A percentile compares a stretch with the other conserved stretches of the same genome.
Evolutionary conservation across 2,329 filamentous ascomycete genomes (phyloP).

Genomic region (Coniochaeta pulveracea): DNA sequence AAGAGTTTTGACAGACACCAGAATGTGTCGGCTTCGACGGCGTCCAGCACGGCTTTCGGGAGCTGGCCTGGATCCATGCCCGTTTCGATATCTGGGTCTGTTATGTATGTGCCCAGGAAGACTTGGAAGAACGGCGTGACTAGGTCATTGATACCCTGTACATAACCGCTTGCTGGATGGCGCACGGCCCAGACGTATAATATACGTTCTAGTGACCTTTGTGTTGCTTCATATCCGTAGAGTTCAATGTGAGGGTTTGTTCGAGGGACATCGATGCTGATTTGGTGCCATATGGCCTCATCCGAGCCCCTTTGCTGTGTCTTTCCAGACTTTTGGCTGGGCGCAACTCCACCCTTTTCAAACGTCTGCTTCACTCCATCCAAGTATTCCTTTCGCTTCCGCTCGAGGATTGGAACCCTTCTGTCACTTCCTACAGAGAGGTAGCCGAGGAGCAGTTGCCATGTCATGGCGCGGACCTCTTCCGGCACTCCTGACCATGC

Average conservation of each 20-base stretch:
- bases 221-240: constrained; percentile 92
- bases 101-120: constrained; percentile 88
- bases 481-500: constrained; percentile 93
- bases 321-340: constrained; percentile 11
- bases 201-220: constrained; percentile 86
- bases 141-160: constrained; percentile 96
- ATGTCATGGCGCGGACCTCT: constrained; percentile 97
- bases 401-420: constrained; percentile 76
- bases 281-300: constrained; percentile 98
- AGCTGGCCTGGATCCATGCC: constrained; percentile 97
- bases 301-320: constrained; percentile 63
- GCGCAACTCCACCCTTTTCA: constrained; percentile 49
- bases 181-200: constrained; percentile 96
- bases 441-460: constrained; percentile 91
- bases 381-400: constrained; percentile 92
- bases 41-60: constrained; percentile 81
- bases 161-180: constrained; percentile 93
- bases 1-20: constrained; percentile 97
- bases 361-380: constrained; percentile 75
- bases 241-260: constrained; percentile 94
- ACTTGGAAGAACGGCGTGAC: constrained; percentile 98
- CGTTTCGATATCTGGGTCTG: constrained; percentile 81
- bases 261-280: constrained; percentile 93
- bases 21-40: constrained; percentile 94
- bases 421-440: constrained; percentile 94